phyloP scores from a whole-genome alignment of 1,139 yeast genomes.

The Candida sojae region DNA sequence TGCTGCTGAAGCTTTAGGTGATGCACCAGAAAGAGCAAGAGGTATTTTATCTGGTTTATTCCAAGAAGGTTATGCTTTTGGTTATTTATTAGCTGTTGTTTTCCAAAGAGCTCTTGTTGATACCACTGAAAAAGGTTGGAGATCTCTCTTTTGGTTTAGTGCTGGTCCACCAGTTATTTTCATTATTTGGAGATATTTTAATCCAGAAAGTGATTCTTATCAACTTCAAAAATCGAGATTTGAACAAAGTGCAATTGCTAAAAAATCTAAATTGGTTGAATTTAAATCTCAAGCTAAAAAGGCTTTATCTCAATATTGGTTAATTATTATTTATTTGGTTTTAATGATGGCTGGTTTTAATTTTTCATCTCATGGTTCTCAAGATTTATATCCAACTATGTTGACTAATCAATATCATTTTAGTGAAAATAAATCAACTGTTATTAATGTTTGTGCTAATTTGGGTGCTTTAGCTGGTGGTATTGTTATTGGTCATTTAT shows the following conservation, averaged over 20 bases:
- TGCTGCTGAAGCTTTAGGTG: conserved; percentile 41
- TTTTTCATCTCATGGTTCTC: conserved; percentile 42
- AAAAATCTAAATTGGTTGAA: conserved; percentile 13
- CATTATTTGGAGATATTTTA: conserved; percentile 34
- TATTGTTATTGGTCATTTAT: conserved; percentile 33
- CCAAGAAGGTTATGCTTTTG: conserved; percentile 47
- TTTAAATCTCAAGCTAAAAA: conserved; percentile 23
- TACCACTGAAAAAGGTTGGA: conserved; percentile 36
- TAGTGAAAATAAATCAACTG: conserved; percentile 32
- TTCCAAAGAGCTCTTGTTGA: conserved; percentile 42
- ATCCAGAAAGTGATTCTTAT: conserved; percentile 43
- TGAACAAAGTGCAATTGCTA: conserved; percentile 16
- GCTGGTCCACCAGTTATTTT: conserved; percentile 45
- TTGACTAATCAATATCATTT: conserved; percentile 30
- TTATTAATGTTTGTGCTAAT: conserved; percentile 39
- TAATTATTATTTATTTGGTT: conserved; percentile 35
- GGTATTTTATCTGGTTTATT: conserved; percentile 41
- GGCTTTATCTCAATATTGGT: conserved; percentile 39
- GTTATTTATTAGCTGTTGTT: conserved; percentile 44
- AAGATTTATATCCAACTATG: conserved; percentile 41
- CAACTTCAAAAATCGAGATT: conserved; percentile 25
- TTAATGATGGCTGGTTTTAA: conserved; percentile 47
- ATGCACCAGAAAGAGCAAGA: conserved; percentile 37
- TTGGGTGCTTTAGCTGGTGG: conserved; percentile 43
- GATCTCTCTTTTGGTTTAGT: conserved; percentile 44